Evolutionary conservation across 768 basidiomycete species (phyloP), one percentile per base, ranked within the genome.

Genomic region (Kockovaella imperatae): DNA sequence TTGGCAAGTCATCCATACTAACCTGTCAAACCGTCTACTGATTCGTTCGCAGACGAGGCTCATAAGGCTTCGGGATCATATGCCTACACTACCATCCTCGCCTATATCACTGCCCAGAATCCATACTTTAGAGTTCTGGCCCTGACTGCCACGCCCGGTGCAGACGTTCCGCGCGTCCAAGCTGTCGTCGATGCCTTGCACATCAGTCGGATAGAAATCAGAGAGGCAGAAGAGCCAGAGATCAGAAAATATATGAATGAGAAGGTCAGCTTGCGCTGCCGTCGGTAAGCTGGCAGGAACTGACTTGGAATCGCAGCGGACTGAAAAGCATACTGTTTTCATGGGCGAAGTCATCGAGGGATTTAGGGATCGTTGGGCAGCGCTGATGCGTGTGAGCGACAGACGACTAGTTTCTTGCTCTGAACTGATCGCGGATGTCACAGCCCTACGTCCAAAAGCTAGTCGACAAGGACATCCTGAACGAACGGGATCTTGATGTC

Each of bases 51-150:
- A 90, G 91, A 96, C 58, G 91, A 96, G 69, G 95, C 95, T 0
- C 95, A 99, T 72, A 82, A 84, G 57, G 93, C 87, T 10, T 87
- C 83, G 0, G 93, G 95, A 2, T 83, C 86, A 50, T 93, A 95
- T 59, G 84, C 91, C 3, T 97, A 97, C 63, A 84, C 86, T 35
- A 83, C 85, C 62, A 82, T 87, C 26, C 76, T 97, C 31, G 83
- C 90, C 6, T 87, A 77, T 59, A 77, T 99, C 59, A 95, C 90
- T 83, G 81, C 87, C 1, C 88, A 86, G 72, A 96, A 97, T 60
- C 89, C 89, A 0, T 79, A 90, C 70, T 91, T 93, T 64, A 82
- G 95, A 14, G 75, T 97, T 7, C 75, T 99, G 18, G 95, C 95
- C 1, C 77, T 99, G 18, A 97, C 89, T 4, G 95, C 95, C 2